Evolutionary conservation across 2,329 filamentous ascomycete genomes (phyloP), one percentile per base, ranked within the genome.

Genomic region (Epichloe hybrida): DNA sequence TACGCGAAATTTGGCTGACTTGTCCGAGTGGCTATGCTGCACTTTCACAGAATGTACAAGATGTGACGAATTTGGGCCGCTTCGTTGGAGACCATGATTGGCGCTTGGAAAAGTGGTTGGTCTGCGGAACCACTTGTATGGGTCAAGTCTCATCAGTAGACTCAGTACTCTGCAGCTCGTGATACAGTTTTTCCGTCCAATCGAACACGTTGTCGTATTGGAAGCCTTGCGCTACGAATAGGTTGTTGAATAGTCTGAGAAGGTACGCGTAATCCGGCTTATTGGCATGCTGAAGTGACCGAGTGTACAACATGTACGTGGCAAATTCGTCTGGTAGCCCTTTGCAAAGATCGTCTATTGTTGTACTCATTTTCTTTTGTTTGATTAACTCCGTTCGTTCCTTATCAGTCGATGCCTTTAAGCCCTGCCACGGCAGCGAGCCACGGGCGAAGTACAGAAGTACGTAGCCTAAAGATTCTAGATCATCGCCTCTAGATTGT

Each of bases 201-300:
- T 88, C 83, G 62, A 86, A 87, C 55, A 87, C 81, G 60, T 87
- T 85, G 69, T 88, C 83, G 66, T 86, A 84, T 68, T 84, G 80
- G 75, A 86, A 86, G 48, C 83, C 83, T 63, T 84, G 77, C 52
- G 81, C 77, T 57, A 81, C 77, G 64, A 86, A 86, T 52, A 86
- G 73, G 61, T 84, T 79, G 55, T 81, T 79, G 76, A 88, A 87
- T 64, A 86, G 85, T 75, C 82, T 83, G 64, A 82, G 80, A 50
- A 87, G 79, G 69, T 86, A 86, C 8, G 78, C 81, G 70, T 88
- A 88, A 66, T 87, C 80, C 11, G 84, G 84, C 74, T 85, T 23
- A 23, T 6, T 23, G 23, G 23, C 23, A 23, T 23, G 23, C 23
- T 78, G 77, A 53, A 87, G 78, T 47, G 80, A 84, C 55, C 83